A percentile compares a stretch with the other conserved stretches of the same genome.
phyloP scores from a whole-genome alignment of 2,329 filamentous ascomycete genomes.

The Fusarium sp. region DNA sequence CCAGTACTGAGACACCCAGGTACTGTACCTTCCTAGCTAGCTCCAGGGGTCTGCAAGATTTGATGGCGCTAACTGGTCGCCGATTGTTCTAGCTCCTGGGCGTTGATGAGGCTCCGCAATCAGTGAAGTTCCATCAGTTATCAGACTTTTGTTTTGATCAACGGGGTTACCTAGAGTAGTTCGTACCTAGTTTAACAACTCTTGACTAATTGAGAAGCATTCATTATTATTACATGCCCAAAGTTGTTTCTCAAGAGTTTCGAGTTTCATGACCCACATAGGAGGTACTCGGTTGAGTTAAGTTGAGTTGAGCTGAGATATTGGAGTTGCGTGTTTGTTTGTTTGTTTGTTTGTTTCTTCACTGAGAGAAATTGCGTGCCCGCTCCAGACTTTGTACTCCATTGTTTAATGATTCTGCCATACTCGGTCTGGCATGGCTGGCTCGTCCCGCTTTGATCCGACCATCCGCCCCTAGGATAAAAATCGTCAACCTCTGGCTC shows the following conservation, averaged over 20 bases:
- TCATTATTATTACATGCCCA: neutral
- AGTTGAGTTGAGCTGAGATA: too few relatives aligned
- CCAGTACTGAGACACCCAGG: neutral
- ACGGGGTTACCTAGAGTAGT: neutral
- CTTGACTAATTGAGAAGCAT: neutral
- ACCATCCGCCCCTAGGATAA: constrained; percentile 32
- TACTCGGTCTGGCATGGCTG: constrained; percentile 25
- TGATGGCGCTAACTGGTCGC: constrained; percentile 28
- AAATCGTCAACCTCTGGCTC: constrained; percentile 28
- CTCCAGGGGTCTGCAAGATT: constrained; percentile 25
- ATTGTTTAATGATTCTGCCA: constrained; percentile 14
- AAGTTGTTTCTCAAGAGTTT: too few relatives aligned
- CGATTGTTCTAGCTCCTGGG: constrained; percentile 29
- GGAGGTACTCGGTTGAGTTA: neutral
- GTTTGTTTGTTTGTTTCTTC: constrained; percentile 18
- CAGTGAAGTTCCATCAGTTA: neutral
- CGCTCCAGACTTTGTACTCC: constrained; percentile 10
- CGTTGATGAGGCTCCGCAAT: constrained; percentile 26
- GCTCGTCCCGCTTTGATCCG: constrained; percentile 39
- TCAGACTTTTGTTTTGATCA: too few relatives aligned
- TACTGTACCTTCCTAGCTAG: neutral
- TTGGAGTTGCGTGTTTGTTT: neutral
- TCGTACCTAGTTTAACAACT: neutral
- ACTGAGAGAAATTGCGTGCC: constrained; percentile 4
- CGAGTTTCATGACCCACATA: neutral